phyloP scores from a whole-genome alignment of 805 yeast genomes.

The Saccharomyces mikatae region DNA sequence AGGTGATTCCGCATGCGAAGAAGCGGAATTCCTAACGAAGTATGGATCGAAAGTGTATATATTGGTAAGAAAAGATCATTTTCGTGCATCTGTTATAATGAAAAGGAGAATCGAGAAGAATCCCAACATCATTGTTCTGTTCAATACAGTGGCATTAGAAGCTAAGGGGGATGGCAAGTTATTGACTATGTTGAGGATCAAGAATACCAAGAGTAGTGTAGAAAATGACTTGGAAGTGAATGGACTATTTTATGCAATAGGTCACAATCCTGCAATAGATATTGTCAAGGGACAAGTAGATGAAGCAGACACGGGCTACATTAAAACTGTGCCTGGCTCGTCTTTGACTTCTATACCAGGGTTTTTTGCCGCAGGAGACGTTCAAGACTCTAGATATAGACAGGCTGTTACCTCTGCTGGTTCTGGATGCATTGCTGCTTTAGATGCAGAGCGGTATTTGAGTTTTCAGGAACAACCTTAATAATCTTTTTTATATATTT shows the following conservation, averaged over 20 bases:
- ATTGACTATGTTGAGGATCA: constrained; percentile 53
- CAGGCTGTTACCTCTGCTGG: constrained; percentile 99
- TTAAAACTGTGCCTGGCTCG: constrained; percentile 83
- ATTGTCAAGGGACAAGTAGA: constrained; percentile 72
- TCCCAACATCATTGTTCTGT: constrained; percentile 84
- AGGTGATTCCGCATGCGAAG: constrained; percentile 99
- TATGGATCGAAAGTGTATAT: constrained; percentile 93
- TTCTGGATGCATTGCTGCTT: constrained; percentile 98
- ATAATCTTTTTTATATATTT: neutral
- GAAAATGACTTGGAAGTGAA: constrained; percentile 63
- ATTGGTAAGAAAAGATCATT: constrained; percentile 86
- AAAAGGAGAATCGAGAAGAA: constrained; percentile 80
- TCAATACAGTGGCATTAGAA: constrained; percentile 75
- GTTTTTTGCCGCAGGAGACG: constrained; percentile 98
- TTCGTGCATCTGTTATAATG: constrained; percentile 96
- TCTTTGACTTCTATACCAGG: constrained; percentile 80
- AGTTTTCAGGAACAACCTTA: constrained; percentile 43
- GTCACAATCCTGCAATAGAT: constrained; percentile 90
- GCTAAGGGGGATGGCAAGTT: constrained; percentile 93
- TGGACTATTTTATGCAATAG: constrained; percentile 96
- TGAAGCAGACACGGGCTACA: constrained; percentile 81
- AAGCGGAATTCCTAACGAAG: constrained; percentile 92
- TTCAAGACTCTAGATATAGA: constrained; percentile 93
- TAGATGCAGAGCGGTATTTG: constrained; percentile 82
- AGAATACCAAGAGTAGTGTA: constrained; percentile 67